Evolutionary conservation across 352 stramenopile genomes (phyloP).

Genomic region (Phytopythium mirpurense): DNA sequence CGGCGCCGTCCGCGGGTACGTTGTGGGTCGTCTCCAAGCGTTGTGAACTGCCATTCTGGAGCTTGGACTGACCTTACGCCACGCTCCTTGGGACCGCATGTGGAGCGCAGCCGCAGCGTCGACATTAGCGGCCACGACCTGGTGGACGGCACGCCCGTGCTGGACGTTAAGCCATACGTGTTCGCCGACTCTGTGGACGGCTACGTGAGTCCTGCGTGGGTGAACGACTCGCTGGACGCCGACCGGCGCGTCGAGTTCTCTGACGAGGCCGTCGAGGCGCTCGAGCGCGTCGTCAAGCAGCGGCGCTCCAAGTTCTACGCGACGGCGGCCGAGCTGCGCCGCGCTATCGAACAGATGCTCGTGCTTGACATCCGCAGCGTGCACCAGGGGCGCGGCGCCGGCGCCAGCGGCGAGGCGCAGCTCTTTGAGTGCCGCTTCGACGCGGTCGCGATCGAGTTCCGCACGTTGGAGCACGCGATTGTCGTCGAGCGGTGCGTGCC

Average conservation of each 20-base stretch:
- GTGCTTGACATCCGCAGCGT: constrained; percentile 80
- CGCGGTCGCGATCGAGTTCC: constrained; percentile 68
- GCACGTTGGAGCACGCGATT: constrained; percentile 63
- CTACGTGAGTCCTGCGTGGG: constrained; percentile 63
- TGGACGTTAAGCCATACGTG: constrained; percentile 99
- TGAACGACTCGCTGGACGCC: constrained; percentile 26
- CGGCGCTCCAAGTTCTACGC: constrained; percentile 67
- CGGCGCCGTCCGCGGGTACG: constrained; percentile 70
- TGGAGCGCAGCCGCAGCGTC: constrained; percentile 46
- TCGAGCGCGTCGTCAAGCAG: constrained; percentile 36
- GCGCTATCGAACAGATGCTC: constrained; percentile 76
- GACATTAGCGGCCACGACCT: constrained; percentile 93
- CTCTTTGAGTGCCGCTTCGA: constrained; percentile 75
- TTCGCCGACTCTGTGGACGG: constrained; percentile 62
- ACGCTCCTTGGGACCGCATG: too few species aligned
- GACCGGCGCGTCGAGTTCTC: constrained; percentile 56
- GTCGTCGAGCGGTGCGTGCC: constrained; percentile 44
- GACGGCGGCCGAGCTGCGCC: constrained; percentile 35
- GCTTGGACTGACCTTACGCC: too few species aligned
- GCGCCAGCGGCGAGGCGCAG: constrained; percentile 32
- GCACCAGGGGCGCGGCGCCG: constrained; percentile 66
- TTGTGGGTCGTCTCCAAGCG: background rate
- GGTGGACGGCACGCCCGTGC: constrained; percentile 95
- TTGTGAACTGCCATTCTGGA: too few species aligned
- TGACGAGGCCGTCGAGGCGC: constrained; percentile 22